phyloP scores from a whole-genome alignment of 495 filamentous ascomycete species.

The Aspergillus bridgeri region DNA sequence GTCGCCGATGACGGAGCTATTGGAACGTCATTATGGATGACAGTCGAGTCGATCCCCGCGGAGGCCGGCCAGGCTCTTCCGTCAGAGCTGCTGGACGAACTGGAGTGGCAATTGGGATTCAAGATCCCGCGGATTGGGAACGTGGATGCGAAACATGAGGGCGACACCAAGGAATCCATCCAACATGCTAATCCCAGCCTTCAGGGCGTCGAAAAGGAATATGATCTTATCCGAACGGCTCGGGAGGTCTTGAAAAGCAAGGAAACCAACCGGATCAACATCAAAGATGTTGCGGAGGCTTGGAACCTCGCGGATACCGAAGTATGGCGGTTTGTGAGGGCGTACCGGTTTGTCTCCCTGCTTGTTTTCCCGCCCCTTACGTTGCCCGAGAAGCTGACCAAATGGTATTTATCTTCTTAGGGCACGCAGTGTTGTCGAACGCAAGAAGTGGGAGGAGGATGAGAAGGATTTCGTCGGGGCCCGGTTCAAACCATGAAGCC shows the following conservation, averaged over 20 bases:
- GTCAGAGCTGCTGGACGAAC: conserved; percentile 49
- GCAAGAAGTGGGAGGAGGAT: conserved; percentile 45
- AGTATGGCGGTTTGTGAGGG: conserved; percentile 85
- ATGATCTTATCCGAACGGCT: conserved; percentile 59
- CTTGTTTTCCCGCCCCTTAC: not conserved
- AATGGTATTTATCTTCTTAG: conserved; percentile 22
- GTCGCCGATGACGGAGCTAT: conserved; percentile 63
- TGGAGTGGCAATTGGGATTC: conserved; percentile 92
- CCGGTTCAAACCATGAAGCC: conserved; percentile 1
- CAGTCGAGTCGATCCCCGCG: conserved; percentile 60
- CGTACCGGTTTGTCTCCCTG: conserved; percentile 47
- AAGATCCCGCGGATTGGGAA: conserved; percentile 57
- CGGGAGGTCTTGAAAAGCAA: conserved; percentile 47
- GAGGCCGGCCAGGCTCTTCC: conserved; percentile 41
- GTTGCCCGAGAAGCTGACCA: conserved; percentile 9
- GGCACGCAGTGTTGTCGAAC: conserved; percentile 44
- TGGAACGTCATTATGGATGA: conserved; percentile 71
- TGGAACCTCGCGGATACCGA: conserved; percentile 95
- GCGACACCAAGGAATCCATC: conserved; percentile 40
- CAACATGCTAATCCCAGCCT: conserved; percentile 43
- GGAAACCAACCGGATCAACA: conserved; percentile 26
- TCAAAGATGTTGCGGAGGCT: conserved; percentile 69
- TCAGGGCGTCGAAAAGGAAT: conserved; percentile 51
- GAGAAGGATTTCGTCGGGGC: conserved; percentile 41
- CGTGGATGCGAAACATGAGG: conserved; percentile 50